Base-by-base conservation (phyloP, 2,329 filamentous ascomycete genomes). In the Fonsecaea pedrosoi region DNA sequence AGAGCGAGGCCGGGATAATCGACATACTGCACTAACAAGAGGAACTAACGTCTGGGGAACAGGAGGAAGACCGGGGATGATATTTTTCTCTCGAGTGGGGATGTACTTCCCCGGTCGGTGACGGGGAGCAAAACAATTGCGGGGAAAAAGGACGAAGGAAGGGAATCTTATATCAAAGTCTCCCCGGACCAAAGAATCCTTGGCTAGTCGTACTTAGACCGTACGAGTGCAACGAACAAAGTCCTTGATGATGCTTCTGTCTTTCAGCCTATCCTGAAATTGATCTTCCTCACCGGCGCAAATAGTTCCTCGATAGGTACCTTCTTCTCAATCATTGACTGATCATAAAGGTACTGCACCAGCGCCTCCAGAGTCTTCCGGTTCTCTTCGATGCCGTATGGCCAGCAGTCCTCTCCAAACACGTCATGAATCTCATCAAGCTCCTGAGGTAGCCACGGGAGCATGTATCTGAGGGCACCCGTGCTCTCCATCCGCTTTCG, bases 351-450 rank as follows among this genome's bases (percentile, higher is more conserved):
- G 35, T 48, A 59, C 38, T 42, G 56, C 38, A 59, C 56, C 38
- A 59, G n/a, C 5, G 56, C 56, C 21, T 59, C 56, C 25, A 59
- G 25, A 32, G 56, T 59, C 56, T 59, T 59, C 13, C 56, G 56
- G 32, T 59, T 59, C 25, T 59, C 56, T 25, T 59, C 56, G 38
- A 59, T 42, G 5, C 56, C 56, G 15, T 59, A 59, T 2, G 56
- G 56, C 56, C 56, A 59, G 13, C 56, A 48, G 34, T 59, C 56
- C 10, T 59, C 56, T 12, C 56, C 56, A 59, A 78, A 78, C 0
- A 78, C 70, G 58, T 77, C 72, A n/a, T 75, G 67, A 32, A 78
- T 77, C 60, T 78, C 77, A 35, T 77, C 73, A 15, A 79, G 48
- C 37, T 75, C 73, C 7, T 70, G 70, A 7, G 73, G 69, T 50